Evolutionary conservation across 176 grass and related monocot species (phyloP), one percentile per base, ranked within the genome.

Genomic region (Aegilops umbellulata): DNA sequence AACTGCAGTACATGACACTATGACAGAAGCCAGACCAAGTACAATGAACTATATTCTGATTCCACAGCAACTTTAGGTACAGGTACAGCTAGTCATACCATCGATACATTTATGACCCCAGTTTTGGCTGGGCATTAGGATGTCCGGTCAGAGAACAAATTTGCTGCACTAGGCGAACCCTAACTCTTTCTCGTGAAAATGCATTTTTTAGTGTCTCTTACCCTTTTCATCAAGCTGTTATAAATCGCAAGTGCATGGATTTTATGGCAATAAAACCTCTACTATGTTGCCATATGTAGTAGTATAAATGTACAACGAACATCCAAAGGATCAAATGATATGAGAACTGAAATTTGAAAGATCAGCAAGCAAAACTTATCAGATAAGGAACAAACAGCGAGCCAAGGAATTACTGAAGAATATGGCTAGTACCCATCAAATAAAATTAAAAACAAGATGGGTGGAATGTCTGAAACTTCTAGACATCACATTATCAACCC

Each of bases 231-330:
- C 29, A 77, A 38, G 73, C 29, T 64, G 20, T 84, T 66, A 10
- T 7, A 31, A 76, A 25, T 12, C 20, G 55, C 27, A 31, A 32
- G 11, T 64, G 60, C 36, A 77, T 20, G 27, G 41, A 76, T 19
- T 2, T 5, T 65, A 30, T 5, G 57, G 27, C 58, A 27, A 78
- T 77, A 85, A 35, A 85, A 44, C n/a, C 30, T 85, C n/a, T 85
- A 47, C 13, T 47, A 17, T 32, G 69, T 69, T 39, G 49, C 12
- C 46, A 82, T 47, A 27, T 32, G 6, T 15, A 66, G 6, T 15
- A 32, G 70, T 29, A 8, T 47, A 65, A 10, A 69, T 68, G n/a
- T 38, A 58, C 29, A 78, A 78, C 17, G 22, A 69, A 69, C 16
- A 86, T 41, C 31, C 17, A 31, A 79, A 79, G 9, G 12, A 60